phyloP scores from a whole-genome alignment of 2,329 filamentous ascomycete genomes.

The Cadophora luteo-olivacea region DNA sequence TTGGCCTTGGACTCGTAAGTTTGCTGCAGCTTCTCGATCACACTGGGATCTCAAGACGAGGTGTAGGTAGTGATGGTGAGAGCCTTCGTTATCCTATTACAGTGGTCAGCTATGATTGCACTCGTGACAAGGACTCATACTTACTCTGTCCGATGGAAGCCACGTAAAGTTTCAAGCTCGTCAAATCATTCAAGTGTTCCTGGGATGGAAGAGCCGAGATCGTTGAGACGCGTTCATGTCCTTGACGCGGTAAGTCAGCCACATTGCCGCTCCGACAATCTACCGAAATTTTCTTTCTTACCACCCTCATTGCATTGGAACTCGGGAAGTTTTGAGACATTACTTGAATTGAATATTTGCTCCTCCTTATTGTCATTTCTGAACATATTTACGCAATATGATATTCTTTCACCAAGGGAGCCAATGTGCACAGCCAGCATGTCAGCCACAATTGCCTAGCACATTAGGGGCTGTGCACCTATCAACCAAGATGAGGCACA shows the following conservation, averaged over 20 bases:
- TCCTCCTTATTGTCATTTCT: neutral
- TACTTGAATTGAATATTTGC: neutral
- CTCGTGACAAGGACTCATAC: neutral
- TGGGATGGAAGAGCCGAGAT: neutral
- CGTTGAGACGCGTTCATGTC: constrained; percentile 3
- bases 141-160: neutral
- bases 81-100: neutral
- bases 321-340: neutral
- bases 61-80: neutral
- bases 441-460: neutral
- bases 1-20: neutral
- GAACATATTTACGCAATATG: neutral
- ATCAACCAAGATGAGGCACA: constrained; percentile 15
- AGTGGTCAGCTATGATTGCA: neutral
- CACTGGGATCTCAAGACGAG: neutral
- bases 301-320: no score
- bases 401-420: neutral
- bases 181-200: neutral
- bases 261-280: neutral
- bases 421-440: neutral
- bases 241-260: constrained; percentile 9
- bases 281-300: no score
- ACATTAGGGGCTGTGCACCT: neutral
- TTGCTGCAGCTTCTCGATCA: neutral
- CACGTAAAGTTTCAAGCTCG: neutral